phyloP scores from a whole-genome alignment of 2,329 filamentous ascomycete genomes.

The Sporothrix humicola region DNA sequence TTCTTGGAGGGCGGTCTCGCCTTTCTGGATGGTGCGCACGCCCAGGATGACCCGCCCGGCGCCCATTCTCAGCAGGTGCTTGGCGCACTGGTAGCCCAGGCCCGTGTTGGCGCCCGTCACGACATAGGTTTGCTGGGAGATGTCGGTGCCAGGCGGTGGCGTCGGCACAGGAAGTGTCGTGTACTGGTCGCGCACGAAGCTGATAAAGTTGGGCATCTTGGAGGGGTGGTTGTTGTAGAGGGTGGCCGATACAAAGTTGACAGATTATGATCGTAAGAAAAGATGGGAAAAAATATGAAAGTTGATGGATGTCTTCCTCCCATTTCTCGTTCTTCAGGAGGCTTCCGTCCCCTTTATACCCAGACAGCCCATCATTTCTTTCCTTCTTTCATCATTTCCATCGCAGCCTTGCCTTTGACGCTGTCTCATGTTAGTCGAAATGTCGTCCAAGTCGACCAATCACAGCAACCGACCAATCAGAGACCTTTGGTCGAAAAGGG shows the following conservation, averaged over 20 bases:
- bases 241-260: too few relatives aligned
- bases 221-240: conserved; percentile 9
- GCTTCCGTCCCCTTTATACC: neutral
- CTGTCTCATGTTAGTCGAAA: neutral
- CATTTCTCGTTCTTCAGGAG: neutral
- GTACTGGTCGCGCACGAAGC: conserved; percentile 24
- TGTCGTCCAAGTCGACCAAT: neutral
- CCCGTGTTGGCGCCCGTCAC: conserved; percentile 48
- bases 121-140: conserved; percentile 41
- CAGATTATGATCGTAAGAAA: too few relatives aligned
- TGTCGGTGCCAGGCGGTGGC: neutral
- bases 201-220: neutral
- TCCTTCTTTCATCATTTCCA: neutral
- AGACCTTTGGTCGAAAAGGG: neutral
- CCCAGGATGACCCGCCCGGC: conserved; percentile 46
- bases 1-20: conserved; percentile 46
- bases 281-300: too few relatives aligned
- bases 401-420: conserved; percentile 1
- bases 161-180: neutral
- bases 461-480: conserved; percentile 23
- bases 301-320: neutral
- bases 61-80: conserved; percentile 44
- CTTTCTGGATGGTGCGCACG: conserved; percentile 43
- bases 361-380: neutral
- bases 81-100: conserved; percentile 46